Evolutionary conservation across 2,329 filamentous ascomycete species (phyloP).

Genomic region (Nemania bipapillata): DNA sequence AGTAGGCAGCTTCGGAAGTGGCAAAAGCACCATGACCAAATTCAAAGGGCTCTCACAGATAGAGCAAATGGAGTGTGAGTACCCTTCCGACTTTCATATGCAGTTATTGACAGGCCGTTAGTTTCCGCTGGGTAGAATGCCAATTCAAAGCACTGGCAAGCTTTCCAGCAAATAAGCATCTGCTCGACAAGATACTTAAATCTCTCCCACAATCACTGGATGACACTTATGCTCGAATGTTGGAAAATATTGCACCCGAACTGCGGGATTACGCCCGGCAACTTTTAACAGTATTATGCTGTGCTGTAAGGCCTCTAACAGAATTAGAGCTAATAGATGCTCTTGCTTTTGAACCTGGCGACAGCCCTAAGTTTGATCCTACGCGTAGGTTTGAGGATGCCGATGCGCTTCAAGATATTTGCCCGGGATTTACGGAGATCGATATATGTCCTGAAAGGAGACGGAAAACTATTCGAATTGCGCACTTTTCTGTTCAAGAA

Average conservation of each 20-base stretch:
- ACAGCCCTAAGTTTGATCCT: background rate
- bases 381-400: background rate
- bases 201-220: slow-evolving; percentile 50
- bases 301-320: background rate
- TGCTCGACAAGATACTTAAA: slow-evolving; percentile 48
- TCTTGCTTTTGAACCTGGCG: background rate
- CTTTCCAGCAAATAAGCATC: slow-evolving; percentile 35
- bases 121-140: slow-evolving; percentile 54
- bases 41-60: slow-evolving; percentile 45
- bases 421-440: background rate
- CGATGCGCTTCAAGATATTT: background rate
- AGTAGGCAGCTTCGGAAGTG: slow-evolving; percentile 36
- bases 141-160: slow-evolving; percentile 48
- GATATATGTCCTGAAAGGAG: background rate
- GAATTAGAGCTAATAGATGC: background rate
- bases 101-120: slow-evolving; percentile 25
- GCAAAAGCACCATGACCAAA: slow-evolving; percentile 43
- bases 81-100: background rate
- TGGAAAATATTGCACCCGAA: slow-evolving; percentile 28
- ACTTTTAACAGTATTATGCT: background rate
- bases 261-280: background rate
- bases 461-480: background rate
- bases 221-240: slow-evolving; percentile 52
- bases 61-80: slow-evolving; percentile 51
- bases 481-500: background rate